Evolutionary conservation across 805 yeast genomes (phyloP), one percentile per base, ranked within the genome.

Genomic region (Cyberlindnera bimundalis): DNA sequence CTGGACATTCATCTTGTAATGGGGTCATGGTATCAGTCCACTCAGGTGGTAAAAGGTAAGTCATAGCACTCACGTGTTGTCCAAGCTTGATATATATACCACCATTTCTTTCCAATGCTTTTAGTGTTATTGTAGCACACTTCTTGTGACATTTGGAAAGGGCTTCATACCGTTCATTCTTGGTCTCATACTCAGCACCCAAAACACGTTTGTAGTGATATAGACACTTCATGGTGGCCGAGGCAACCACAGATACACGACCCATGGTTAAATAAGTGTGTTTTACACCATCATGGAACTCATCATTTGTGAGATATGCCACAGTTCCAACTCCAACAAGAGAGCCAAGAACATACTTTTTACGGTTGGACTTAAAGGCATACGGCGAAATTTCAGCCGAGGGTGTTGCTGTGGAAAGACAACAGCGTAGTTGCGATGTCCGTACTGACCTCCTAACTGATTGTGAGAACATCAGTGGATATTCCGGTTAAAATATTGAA

Each of bases 11-110:
- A 53, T 90, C 96, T 57, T 91, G 98, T 38, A 93, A 66, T 2
- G 96, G 96, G 25, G 82, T 71, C 96, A 93, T 93, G 0, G 98
- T 81, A 13, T 79, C 78, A 1, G 98, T 91, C 99, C 99, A 93
- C 63, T 93, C 96, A 5, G 67, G 68, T 0, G 99, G 99, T 36
- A 93, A 67, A 24, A 93, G 66, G 62, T 93, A 93, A 1, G 96
- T 86, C 76, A 93, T 73, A 0, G 98, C 98, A 29, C 90, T 76
- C 11, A 93, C 68, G 58, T 93, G 99, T 60, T 93, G 99, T 11
- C 99, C 99, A 32, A 93, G 67, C 61, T 93, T 93, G 61, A 93
- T 93, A 61, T 82, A 93, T 7, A 93, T 73, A 1, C 99, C 99
- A 14, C 96, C 97, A 56, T 93, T 93, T 23, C 68, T 69, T 56